Conservation (phyloP, 106 monocot genomes). For the Acorus gramineus region DNA sequence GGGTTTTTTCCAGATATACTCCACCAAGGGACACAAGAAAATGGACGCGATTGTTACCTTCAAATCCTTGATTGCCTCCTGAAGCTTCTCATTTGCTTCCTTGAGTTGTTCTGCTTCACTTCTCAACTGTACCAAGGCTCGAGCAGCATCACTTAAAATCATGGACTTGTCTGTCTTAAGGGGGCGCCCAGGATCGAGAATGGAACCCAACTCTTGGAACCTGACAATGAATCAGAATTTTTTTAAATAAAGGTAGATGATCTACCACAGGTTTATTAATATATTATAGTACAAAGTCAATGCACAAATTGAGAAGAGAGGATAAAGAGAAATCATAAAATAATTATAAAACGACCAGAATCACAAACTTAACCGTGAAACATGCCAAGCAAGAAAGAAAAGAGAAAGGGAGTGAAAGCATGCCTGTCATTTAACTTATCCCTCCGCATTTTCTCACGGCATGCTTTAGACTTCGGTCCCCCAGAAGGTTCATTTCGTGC, state of each 20-base stretch:
- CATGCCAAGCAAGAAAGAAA: too few relatives aligned
- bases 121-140: conserved; percentile 50
- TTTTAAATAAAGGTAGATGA: too few relatives aligned
- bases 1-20: too few relatives aligned
- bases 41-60: conserved; percentile 26
- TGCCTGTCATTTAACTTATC: conserved; percentile 67
- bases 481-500: conserved; percentile 30
- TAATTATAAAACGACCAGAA: background rate
- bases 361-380: too few relatives aligned
- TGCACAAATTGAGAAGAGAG: background rate
- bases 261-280: too few relatives aligned
- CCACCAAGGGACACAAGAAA: background rate
- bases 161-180: conserved; percentile 55
- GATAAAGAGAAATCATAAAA: background rate
- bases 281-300: too few relatives aligned
- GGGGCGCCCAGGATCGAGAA: conserved; percentile 52
- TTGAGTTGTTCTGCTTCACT: conserved; percentile 53
- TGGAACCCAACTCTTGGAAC: conserved; percentile 55
- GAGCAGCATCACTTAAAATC: conserved; percentile 59
- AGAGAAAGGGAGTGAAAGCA: background rate
- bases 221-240: conserved; percentile 6
- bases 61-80: conserved; percentile 69
- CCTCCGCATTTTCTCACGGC: conserved; percentile 67
- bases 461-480: conserved; percentile 57
- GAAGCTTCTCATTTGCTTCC: conserved; percentile 66